Evolutionary conservation across 2,329 filamentous ascomycete genomes (phyloP).

Genomic region (Fusarium austroafricanum): DNA sequence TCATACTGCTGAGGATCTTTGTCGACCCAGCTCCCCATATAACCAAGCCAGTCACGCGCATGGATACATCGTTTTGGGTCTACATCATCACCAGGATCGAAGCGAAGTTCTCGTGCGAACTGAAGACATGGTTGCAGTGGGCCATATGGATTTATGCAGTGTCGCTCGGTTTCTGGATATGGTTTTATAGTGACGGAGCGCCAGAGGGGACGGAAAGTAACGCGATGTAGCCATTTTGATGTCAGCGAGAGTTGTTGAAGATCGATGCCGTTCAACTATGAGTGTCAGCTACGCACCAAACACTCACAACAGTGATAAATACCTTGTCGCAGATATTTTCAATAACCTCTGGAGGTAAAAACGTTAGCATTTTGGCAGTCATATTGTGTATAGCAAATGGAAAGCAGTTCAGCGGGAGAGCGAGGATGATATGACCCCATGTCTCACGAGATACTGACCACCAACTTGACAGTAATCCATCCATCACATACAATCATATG

Average conservation of each 20-base stretch:
- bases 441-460: background rate
- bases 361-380: background rate
- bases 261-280: background rate
- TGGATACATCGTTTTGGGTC: constrained; percentile 1
- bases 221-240: background rate
- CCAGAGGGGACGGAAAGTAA: background rate
- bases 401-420: fast-evolving
- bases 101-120: background rate
- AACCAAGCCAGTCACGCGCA: background rate
- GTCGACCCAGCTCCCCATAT: background rate
- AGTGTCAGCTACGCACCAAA: background rate
- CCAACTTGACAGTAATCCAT: background rate
- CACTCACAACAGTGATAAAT: fast-evolving
- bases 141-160: background rate
- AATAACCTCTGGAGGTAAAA: background rate
- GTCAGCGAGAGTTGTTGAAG: background rate
- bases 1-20: background rate
- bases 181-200: background rate
- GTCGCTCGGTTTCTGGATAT: background rate
- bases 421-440: background rate
- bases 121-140: background rate
- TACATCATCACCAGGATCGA: background rate
- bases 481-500: background rate
- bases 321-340: background rate
- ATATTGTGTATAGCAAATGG: fast-evolving